These are phyloP conservation scores for Talaromyces ruber DNA, from an alignment of 495 filamentous ascomycete species.

Conservation along the genomic window DNA sequence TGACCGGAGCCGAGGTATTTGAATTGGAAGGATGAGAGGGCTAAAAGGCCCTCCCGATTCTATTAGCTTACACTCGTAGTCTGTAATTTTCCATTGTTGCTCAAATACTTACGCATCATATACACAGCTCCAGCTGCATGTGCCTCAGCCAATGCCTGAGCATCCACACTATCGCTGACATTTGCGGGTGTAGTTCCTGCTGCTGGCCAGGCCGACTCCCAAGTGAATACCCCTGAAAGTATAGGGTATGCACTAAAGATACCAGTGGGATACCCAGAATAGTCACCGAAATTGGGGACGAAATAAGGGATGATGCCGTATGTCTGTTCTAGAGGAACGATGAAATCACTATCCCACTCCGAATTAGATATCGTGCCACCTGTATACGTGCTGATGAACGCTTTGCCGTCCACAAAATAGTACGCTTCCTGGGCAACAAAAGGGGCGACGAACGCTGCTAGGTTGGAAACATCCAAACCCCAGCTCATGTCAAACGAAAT, in stretches of 20 bases:
- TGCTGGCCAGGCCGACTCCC: constrained; percentile 24
- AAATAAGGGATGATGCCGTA: constrained; percentile 14
- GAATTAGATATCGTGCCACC: constrained; percentile 9
- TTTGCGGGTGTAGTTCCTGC: neutral
- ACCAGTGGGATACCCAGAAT: constrained; percentile 12
- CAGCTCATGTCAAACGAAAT: constrained; percentile 18
- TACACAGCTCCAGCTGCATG: constrained; percentile 14
- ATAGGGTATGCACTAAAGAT: constrained; percentile 1
- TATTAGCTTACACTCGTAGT: neutral
- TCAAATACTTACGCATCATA: constrained; percentile 22
- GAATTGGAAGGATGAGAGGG: constrained; percentile 29
- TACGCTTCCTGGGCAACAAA: neutral
- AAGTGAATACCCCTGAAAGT: constrained; percentile 23
- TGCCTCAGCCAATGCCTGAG: constrained; percentile 12
- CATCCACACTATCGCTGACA: constrained; percentile 14
- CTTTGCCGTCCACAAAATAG: constrained; percentile 1
- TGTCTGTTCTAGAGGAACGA: neutral
- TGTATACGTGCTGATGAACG: constrained; percentile 5
- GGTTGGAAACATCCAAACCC: neutral
- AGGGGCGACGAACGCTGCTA: neutral
- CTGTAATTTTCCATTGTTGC: neutral
- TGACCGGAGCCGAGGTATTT: constrained; percentile 23
- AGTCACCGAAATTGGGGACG: constrained; percentile 14
- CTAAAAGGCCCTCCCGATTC: constrained; percentile 1
- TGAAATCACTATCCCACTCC: constrained; percentile 7